A percentile compares a stretch with the other conserved stretches of the same genome.
Conservation (phyloP, 2,329 filamentous ascomycete species). For the Periconia sp. region DNA sequence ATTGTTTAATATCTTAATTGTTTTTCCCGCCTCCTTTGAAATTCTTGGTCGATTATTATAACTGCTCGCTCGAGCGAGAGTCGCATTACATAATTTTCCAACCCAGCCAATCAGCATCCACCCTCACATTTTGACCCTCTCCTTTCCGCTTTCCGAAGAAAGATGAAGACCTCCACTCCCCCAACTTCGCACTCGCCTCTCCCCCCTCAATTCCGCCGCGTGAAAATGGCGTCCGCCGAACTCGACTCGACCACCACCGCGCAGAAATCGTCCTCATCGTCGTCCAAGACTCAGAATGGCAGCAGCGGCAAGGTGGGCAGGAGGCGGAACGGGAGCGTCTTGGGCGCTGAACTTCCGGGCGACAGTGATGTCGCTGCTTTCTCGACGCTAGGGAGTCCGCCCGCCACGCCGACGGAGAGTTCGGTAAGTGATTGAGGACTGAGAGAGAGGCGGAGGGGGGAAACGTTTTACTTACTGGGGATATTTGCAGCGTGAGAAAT, state of each 20-base stretch:
- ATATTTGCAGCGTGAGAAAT: slow-evolving; percentile 24
- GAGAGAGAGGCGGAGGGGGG: background rate
- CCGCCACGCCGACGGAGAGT: slow-evolving; percentile 15
- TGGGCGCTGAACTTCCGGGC: slow-evolving; percentile 56
- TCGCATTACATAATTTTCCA: background rate
- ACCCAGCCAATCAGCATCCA: slow-evolving; percentile 5
- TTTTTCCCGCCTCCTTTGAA: no score
- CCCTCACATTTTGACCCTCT: slow-evolving; percentile 10
- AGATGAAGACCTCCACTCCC: slow-evolving; percentile 9
- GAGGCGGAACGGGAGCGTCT: slow-evolving; percentile 50
- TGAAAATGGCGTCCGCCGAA: slow-evolving; percentile 18
- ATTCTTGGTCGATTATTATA: background rate
- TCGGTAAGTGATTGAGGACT: slow-evolving; percentile 30
- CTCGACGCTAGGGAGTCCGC: slow-evolving; percentile 45
- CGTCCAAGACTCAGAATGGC: slow-evolving; percentile 11
- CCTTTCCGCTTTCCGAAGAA: slow-evolving; percentile 9
- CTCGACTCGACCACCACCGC: slow-evolving; percentile 38
- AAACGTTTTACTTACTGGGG: slow-evolving; percentile 1
- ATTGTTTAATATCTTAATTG: background rate
- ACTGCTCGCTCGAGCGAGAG: background rate
- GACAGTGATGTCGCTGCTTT: slow-evolving; percentile 55
- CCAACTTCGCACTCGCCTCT: slow-evolving; percentile 7
- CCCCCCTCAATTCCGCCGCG: slow-evolving; percentile 6
- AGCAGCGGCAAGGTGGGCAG: slow-evolving; percentile 24
- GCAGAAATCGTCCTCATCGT: slow-evolving; percentile 13